Conservation (phyloP, 2,329 filamentous ascomycete genomes). For the Peltaster fructicola region DNA sequence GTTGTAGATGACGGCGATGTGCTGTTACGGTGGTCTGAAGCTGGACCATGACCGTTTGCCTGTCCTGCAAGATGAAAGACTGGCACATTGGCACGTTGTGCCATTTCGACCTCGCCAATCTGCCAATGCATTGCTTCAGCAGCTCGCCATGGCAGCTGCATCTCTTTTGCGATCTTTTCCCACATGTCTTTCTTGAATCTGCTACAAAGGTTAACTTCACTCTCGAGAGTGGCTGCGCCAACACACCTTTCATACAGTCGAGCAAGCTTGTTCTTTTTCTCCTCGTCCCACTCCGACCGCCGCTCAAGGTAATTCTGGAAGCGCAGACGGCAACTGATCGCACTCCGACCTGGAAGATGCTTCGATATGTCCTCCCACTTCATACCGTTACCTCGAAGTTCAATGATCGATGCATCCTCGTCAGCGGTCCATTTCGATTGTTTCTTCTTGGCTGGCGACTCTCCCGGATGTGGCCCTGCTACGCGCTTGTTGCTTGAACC, state of each 20-base stretch:
- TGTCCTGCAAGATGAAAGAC: conserved; percentile 47
- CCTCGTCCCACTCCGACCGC: conserved; percentile 88
- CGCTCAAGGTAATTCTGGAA: conserved; percentile 96
- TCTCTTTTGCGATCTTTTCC: conserved; percentile 86
- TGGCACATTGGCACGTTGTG: conserved; percentile 70
- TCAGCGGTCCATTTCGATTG: conserved; percentile 94
- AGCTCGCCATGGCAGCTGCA: conserved; percentile 86
- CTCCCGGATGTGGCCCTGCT: conserved; percentile 28
- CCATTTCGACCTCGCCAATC: conserved; percentile 85
- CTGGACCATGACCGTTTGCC: conserved; percentile 8
- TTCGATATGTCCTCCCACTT: conserved; percentile 99
- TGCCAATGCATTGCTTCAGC: conserved; percentile 99
- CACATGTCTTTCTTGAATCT: conserved; percentile 98
- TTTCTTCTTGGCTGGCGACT: conserved; percentile 73
- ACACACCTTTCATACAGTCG: conserved; percentile 83
- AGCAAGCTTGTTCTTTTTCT: conserved; percentile 92
- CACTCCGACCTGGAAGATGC: conserved; percentile 71
- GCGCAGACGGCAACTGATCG: conserved; percentile 83
- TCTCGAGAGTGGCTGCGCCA: no score
- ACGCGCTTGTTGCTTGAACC: conserved; percentile 21
- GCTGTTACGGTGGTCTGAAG: conserved; percentile 9
- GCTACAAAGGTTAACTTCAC: conserved; percentile 3
- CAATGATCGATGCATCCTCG: conserved; percentile 85
- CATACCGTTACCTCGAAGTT: conserved; percentile 77
- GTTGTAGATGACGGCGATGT: conserved; percentile 10